Evolutionary conservation across 2,329 filamentous ascomycete genomes (phyloP).

Genomic region (Fusarium solani-melongenae): DNA sequence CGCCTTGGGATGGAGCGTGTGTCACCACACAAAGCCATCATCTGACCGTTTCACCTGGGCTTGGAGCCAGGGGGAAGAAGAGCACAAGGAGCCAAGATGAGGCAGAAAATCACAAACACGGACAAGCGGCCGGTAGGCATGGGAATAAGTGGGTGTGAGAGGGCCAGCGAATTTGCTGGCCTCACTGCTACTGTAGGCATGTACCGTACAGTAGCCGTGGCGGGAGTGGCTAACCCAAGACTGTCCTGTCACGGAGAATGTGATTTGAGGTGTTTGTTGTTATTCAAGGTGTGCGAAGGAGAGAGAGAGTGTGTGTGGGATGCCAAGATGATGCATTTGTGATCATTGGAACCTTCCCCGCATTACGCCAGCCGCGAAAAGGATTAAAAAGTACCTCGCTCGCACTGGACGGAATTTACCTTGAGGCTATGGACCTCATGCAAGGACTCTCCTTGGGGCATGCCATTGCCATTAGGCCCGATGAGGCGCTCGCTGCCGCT

Average conservation of each 20-base stretch:
- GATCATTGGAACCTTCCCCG: constrained; percentile 34
- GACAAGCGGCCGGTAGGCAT: constrained; percentile 6
- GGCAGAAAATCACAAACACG: constrained; percentile 7
- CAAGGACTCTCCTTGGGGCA: constrained; percentile 18
- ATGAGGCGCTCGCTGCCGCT: constrained; percentile 12
- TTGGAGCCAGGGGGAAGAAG: constrained; percentile 18
- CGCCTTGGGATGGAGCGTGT: constrained; percentile 8
- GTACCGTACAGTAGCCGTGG: not conserved
- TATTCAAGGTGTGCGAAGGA: not conserved
- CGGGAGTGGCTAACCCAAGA: constrained; percentile 12
- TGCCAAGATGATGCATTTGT: constrained; percentile 33
- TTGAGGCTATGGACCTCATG: constrained; percentile 17
- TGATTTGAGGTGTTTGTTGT: constrained; percentile 24
- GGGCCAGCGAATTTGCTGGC: constrained; percentile 13
- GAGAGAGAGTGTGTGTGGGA: constrained; percentile 26
- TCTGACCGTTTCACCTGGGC: constrained; percentile 32
- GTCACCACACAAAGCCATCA: constrained; percentile 32
- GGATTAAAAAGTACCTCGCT: constrained; percentile 14
- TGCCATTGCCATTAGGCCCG: constrained; percentile 13
- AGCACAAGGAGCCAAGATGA: constrained; percentile 12
- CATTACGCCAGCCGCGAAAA: constrained; percentile 24
- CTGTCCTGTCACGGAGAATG: constrained; percentile 13
- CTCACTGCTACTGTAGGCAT: constrained; percentile 10
- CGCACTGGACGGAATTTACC: constrained; percentile 24
- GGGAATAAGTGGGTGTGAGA: constrained; percentile 27